Base-by-base conservation (phyloP, 352 stramenopile species). In the Lagenidium giganteum region DNA sequence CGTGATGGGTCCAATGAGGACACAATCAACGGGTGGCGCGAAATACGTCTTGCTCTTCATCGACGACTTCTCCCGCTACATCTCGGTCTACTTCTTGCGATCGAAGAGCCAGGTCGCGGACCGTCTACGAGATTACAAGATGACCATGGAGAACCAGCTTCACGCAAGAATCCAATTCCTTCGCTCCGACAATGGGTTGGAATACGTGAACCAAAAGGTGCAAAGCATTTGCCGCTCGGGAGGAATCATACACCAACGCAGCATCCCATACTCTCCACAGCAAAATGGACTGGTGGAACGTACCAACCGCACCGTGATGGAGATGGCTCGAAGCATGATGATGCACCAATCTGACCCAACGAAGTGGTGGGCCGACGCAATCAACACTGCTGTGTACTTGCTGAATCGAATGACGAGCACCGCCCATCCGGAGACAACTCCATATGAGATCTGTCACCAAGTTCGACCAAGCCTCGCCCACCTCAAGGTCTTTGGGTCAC, bases 291-390 rank as follows among this genome's bases (percentile, higher is more conserved):
- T n/a, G n/a, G n/a, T n/a, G n/a, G n/a, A n/a, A n/a, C n/a, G n/a
- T n/a, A n/a, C n/a, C n/a, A n/a, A n/a, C n/a, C n/a, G n/a, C n/a
- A n/a, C n/a, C n/a, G n/a, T n/a, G n/a, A n/a, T n/a, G n/a, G n/a
- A n/a, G n/a, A n/a, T n/a, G n/a, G n/a, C n/a, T n/a, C n/a, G n/a
- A n/a, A n/a, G n/a, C n/a, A n/a, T n/a, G n/a, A n/a, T n/a, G n/a
- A n/a, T n/a, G n/a, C n/a, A n/a, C n/a, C n/a, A n/a, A n/a, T n/a
- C n/a, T n/a, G n/a, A n/a, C n/a, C n/a, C n/a, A n/a, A n/a, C n/a
- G 1, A 5, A 33, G 11, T 63, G 36, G 42, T 63, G 54, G 48
- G 42, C 20, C 1, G 41, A 59, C 13, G 54, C 54, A 2, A 23
- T 54, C n/a, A 39, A 46, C 18, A 51, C 42, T 14, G 47, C 50